These are phyloP conservation scores for Starmerella davenportii DNA, from an alignment of 805 yeast species.

Conservation along the genomic window DNA sequence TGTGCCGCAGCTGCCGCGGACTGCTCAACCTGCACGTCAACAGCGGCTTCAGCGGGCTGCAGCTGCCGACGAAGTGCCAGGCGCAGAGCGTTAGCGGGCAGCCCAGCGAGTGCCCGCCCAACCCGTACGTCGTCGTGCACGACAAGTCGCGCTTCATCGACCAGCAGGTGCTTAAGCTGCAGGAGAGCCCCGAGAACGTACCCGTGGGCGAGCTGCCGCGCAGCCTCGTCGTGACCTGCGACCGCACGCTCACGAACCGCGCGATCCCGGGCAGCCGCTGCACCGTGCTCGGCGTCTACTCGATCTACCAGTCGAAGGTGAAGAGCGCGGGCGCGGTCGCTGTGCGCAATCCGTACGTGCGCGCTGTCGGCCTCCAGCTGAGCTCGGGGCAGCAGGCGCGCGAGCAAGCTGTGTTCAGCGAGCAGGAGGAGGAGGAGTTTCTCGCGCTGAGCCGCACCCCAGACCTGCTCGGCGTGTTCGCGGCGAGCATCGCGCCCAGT, in stretches of 20 bases:
- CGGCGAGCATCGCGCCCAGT: conserved; percentile 87
- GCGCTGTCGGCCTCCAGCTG: conserved; percentile 69
- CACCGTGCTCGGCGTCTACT: conserved; percentile 78
- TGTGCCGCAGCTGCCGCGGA: conserved; percentile 79
- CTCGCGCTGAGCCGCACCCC: conserved; percentile 47
- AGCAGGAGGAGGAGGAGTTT: conserved; percentile 76
- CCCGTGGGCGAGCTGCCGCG: conserved; percentile 99
- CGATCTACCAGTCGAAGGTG: conserved; percentile 61
- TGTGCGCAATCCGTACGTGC: conserved; percentile 78
- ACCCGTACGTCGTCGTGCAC: conserved; percentile 84
- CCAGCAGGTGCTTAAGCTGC: conserved; percentile 83
- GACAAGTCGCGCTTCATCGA: conserved; percentile 87
- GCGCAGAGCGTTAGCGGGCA: conserved; percentile 32
- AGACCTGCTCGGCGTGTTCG: conserved; percentile 73
- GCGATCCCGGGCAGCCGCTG: conserved; percentile 93
- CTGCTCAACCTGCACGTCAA: conserved; percentile 44
- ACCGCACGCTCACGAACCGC: conserved; percentile 72
- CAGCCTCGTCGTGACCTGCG: conserved; percentile 71
- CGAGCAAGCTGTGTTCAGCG: conserved; percentile 50
- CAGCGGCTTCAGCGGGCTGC: conserved; percentile 54
- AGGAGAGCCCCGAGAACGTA: conserved; percentile 95
- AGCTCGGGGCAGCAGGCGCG: conserved; percentile 57
- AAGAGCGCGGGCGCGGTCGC: conserved; percentile 51
- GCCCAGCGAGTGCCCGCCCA: conserved; percentile 58
- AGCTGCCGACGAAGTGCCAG: conserved; percentile 50